Base-by-base conservation (phyloP, 2,329 filamentous ascomycete genomes). In the Hyphodiscus sp. region DNA sequence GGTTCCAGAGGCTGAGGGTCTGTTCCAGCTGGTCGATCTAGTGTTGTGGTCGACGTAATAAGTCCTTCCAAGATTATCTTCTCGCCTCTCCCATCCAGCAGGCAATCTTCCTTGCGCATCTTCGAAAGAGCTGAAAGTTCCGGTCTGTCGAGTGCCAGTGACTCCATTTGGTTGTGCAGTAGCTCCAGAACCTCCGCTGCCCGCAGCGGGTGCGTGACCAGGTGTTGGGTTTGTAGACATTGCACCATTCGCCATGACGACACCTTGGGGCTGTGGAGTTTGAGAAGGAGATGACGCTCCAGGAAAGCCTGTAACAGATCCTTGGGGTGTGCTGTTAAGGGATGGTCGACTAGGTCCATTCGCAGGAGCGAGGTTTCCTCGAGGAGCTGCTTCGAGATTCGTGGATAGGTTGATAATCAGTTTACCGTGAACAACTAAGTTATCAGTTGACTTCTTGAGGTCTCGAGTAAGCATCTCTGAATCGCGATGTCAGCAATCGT, bases 1-100 rank as follows among this genome's bases (percentile, higher is more conserved):
- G 56, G 86, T 91, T 65, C 86, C 87, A 56, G 85, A 85, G 41
- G 80, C 79, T n/a, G 89, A 87, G 8, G 94, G 94, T 55, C 94
- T 80, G 63, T 89, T 92, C 94, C 94, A 99, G 63, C 92, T 97
- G 0, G 94, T 99, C 52, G 94, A 92, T 64, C 94, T 81, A 7
- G 91, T 96, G 70, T 97, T 97, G 70, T 97, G 94, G 67, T 99
- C 94, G 50, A 99, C 94, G 69, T 97, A 99, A 69, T 99, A 99
- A 20, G 92, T 97, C 65, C 94, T 82, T 50, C 94, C 92, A 44
- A 97, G 73, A 63, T 96, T 94, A 69, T 99, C 94, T 70, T 97
- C 92, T 53, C 94, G 83, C 52, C 94, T 85, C 73, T 99, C 94
- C 92, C 94, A 99, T 33, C 94, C 94, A 49, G 88, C 85, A 33